phyloP scores from a whole-genome alignment of 352 stramenopile genomes.

The Phytophthora sansomeana region DNA sequence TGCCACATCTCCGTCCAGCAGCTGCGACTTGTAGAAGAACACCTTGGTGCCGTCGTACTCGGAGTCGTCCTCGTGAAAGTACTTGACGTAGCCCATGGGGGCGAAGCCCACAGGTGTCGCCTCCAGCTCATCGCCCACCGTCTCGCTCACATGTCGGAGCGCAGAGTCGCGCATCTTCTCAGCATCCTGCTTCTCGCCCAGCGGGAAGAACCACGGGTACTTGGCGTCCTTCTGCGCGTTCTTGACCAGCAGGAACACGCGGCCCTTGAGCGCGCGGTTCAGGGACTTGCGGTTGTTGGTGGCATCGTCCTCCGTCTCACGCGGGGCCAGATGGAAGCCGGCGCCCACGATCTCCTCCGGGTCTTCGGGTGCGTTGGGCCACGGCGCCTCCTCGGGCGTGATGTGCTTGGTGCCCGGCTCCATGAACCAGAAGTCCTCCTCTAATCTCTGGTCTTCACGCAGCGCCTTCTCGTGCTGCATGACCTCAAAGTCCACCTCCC shows the following conservation, averaged over 20 bases:
- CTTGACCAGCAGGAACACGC: conserved; percentile 84
- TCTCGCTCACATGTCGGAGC: conserved; percentile 61
- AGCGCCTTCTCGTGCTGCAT: conserved; percentile 84
- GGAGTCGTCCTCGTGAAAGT: conserved; percentile 61
- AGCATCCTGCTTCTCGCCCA: conserved; percentile 58
- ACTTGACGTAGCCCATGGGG: conserved; percentile 81
- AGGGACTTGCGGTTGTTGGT: conserved; percentile 88
- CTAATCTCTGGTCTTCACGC: conserved; percentile 77
- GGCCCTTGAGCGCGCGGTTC: conserved; percentile 83
- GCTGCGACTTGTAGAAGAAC: conserved; percentile 90
- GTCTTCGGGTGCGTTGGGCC: conserved; percentile 65
- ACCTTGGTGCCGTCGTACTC: conserved; percentile 85
- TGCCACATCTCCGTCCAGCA: conserved; percentile 62
- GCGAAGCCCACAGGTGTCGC: conserved; percentile 70
- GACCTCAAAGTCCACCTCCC: conserved; percentile 76
- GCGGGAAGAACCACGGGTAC: conserved; percentile 85
- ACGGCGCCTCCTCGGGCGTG: conserved; percentile 76
- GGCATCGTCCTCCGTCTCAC: conserved; percentile 80
- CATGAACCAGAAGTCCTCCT: conserved; percentile 89
- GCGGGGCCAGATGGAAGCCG: conserved; percentile 78
- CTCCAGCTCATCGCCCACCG: conserved; percentile 56
- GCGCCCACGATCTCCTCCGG: conserved; percentile 76
- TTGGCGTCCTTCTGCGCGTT: conserved; percentile 49
- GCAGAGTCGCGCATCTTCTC: conserved; percentile 88
- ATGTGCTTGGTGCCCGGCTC: conserved; percentile 78